Evolutionary conservation across 257 asterid genomes (phyloP).

Genomic region (Solanum verrucosum): DNA sequence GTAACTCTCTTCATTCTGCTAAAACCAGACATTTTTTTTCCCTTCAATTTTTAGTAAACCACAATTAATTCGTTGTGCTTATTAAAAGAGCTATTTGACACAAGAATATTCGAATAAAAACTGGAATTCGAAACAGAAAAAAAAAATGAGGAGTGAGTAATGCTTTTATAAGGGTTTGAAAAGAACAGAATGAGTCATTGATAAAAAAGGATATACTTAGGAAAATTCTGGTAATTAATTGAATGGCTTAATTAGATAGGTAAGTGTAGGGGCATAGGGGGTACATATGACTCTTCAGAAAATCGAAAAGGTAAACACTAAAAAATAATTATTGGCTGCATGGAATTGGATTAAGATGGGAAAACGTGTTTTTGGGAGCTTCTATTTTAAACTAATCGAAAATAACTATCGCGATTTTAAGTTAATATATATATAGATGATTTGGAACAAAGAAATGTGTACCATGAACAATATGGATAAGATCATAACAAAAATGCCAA

Average conservation of each 20-base stretch:
- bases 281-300: neutral
- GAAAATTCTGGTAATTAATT: neutral
- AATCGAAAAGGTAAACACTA: neutral
- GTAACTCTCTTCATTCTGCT: constrained; percentile 39
- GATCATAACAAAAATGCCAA: neutral
- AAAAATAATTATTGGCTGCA: neutral
- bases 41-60: constrained; percentile 5
- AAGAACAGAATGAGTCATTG: constrained; percentile 7
- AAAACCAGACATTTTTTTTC: constrained; percentile 19
- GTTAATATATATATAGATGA: neutral
- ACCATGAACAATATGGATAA: neutral
- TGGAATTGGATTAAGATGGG: neutral
- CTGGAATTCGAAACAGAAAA: neutral
- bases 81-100: neutral
- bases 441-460: neutral
- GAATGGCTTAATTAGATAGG: neutral
- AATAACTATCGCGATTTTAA: neutral
- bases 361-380: neutral
- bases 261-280: neutral
- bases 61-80: constrained; percentile 8
- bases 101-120: neutral
- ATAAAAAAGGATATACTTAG: neutral
- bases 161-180: neutral
- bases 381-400: neutral
- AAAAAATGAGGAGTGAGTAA: neutral